Percentiles rank a stretch among this genome's conserved stretches.
Conservation (phyloP, 805 yeast genomes). For the Kazachstania psychrophila region DNA sequence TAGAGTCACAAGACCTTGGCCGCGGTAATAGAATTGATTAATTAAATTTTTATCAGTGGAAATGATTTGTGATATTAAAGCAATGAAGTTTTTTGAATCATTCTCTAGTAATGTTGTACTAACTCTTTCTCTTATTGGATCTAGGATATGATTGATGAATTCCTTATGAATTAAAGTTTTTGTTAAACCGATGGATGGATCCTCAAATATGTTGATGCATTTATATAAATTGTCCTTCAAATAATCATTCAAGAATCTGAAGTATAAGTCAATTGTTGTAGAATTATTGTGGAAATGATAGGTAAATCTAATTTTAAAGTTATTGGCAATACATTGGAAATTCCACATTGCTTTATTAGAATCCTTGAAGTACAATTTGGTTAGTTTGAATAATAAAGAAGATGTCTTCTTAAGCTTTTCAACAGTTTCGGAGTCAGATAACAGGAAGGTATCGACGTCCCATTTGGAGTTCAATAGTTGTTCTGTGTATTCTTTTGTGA, state of each 20-base stretch:
- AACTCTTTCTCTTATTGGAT: constrained; percentile 39
- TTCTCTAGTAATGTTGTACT: constrained; percentile 28
- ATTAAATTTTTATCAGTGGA: constrained; percentile 31
- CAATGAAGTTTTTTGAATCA: constrained; percentile 32
- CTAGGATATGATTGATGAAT: constrained; percentile 30
- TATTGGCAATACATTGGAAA: constrained; percentile 36
- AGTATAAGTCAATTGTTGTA: constrained; percentile 44
- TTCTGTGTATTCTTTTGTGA: constrained; percentile 11
- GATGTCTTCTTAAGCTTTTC: constrained; percentile 14
- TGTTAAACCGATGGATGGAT: constrained; percentile 22
- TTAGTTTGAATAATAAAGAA: constrained; percentile 14
- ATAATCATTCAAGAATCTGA: constrained; percentile 41
- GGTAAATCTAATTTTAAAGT: constrained; percentile 40
- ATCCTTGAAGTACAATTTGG: constrained; percentile 9
- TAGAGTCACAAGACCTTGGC: constrained; percentile 26
- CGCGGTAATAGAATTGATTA: constrained; percentile 36
- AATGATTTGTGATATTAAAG: constrained; percentile 34
- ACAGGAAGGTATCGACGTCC: constrained; percentile 21
- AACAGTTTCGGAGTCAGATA: constrained; percentile 11
- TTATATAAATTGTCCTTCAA: constrained; percentile 33
- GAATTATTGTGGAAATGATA: constrained; percentile 44
- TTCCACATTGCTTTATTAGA: constrained; percentile 33
- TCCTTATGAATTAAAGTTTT: constrained; percentile 32
- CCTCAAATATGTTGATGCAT: constrained; percentile 35
- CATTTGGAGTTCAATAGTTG: constrained; percentile 22